Base-by-base conservation (phyloP, 2,329 filamentous ascomycete species). In the Ascochyta viciae-villosae region DNA sequence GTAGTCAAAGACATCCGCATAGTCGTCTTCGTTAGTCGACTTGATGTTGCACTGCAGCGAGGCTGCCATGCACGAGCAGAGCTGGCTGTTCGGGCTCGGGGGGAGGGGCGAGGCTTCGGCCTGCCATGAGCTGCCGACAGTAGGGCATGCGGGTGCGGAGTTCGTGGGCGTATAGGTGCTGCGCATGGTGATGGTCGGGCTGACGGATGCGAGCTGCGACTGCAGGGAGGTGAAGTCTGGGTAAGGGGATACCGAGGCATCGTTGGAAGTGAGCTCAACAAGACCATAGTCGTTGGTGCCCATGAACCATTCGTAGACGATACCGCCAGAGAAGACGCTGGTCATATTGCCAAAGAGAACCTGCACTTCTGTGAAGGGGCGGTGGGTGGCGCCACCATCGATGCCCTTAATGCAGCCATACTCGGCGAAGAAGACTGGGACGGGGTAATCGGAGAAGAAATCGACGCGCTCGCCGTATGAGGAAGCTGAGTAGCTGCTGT, bases 241-340 rank as follows among this genome's bases (percentile, higher is more conserved):
- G 67, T 74, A 73, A 2, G 91, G 83, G 62, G 88, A 90, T 61
- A 80, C 84, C 59, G 88, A 89, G 46, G 68, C 66, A 16, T 79
- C 80, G 71, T 81, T 79, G 68, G 84, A 83, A 35, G 80, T 74
- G 50, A 91, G 75, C 55, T 83, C 76, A 57, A 94, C 87, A 24
- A 96, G 85, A 84, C 90, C 94, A 72, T 92, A 99, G 75, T 97
- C 82, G 81, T 98, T 98, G 50, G 75, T 80, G 76, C 96, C 92
- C 82, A 96, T 85, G 82, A 92, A 95, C 83, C 94, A 99, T 89
- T 96, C 96, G 85, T 98, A 99, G 74, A 98, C 92, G 64, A 99
- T 96, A 77, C 94, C 95, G 65, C 95, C 95, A 45, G 90, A 95
- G 86, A 95, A 94, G 68, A 96, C 92, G 2, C 79, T 76, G 12